Base-by-base conservation (phyloP, 2,329 filamentous ascomycete species). In the Camillea tinctor region DNA sequence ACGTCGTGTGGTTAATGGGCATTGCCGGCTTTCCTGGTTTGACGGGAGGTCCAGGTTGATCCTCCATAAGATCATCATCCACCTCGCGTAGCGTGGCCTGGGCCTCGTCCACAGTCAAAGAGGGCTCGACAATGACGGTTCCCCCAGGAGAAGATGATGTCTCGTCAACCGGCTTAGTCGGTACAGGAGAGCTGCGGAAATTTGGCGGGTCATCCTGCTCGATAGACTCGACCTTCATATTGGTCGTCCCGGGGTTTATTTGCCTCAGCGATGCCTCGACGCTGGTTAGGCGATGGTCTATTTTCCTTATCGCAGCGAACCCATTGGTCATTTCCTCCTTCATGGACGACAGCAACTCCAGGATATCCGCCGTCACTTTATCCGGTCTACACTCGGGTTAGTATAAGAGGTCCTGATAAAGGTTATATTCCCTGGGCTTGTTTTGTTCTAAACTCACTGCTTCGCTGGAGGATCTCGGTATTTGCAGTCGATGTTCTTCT, bases 401-500 rank as follows among this genome's bases (percentile, higher is more conserved):
- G 61, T 52, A 56, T 4, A n/a, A 15, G 36, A 44, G n/a, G 36
- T 44, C 36, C 2, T n/a, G 13, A n/a, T 17, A 44, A 36, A 21
- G 54, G 59, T 44, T 57, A 60, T 22, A 52, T 57, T 40, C 23
- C 13, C 22, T 54, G 6, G 21, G 21, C 21, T 53, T 50, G 52
- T 36, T 19, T 26, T 36, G n/a, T 30, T 36, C 20, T 51, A 56
- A 44, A 80, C 89, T 74, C 82, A 96, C 91, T 96, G 94, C 72
- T 96, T 95, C 17, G 92, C 92, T 21, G 92, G 90, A 5, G 95
- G 90, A 71, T 97, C 93, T 66, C 93, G 88, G 75, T 97, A 98
- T 74, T 91, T 88, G 79, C 92, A 99, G 56, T 88, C 83, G 30
- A 92, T 83, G 66, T 85, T 88, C 73, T 96, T 96, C 67, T 98